A percentile compares a stretch with the other conserved stretches of the same genome.
Evolutionary conservation across 148 eudicot genomes (phyloP).

Genomic region (Amaranthus cruentus): DNA sequence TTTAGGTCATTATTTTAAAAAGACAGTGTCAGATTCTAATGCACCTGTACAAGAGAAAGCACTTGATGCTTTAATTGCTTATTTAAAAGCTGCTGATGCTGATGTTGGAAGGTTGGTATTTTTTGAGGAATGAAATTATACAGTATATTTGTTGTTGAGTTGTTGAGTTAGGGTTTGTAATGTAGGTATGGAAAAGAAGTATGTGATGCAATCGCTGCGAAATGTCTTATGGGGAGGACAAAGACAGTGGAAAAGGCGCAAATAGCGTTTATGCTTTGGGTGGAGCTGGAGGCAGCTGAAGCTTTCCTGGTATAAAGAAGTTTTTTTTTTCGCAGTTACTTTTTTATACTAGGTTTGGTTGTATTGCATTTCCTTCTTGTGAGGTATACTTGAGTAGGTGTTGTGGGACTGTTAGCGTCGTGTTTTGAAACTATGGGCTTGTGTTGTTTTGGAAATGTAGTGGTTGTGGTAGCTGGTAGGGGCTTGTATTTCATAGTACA

Average conservation of each 20-base stretch:
- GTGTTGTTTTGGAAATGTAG: neutral
- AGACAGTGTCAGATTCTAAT: conserved; percentile 86
- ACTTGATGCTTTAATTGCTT: conserved; percentile 81
- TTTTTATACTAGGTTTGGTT: neutral
- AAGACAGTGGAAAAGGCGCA: conserved; percentile 99
- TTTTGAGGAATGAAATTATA: neutral
- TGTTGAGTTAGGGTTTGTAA: neutral
- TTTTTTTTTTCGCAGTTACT: neutral
- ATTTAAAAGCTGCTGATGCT: conserved; percentile 81
- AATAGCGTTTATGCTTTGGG: conserved; percentile 78
- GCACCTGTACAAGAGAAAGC: conserved; percentile 99
- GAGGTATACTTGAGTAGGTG: neutral
- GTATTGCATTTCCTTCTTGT: neutral
- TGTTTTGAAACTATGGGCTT: neutral
- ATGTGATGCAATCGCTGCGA: conserved; percentile 85
- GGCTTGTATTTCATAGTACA: neutral
- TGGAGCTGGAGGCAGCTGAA: conserved; percentile 94
- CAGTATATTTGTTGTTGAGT: neutral
- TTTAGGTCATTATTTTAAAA: conserved; percentile 71
- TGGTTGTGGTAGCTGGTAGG: neutral
- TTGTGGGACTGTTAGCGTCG: too few relatives aligned
- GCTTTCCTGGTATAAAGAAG: conserved; percentile 64
- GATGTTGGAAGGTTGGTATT: conserved; percentile 70
- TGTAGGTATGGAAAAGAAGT: conserved; percentile 86
- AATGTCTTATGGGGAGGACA: conserved; percentile 89